A percentile compares a stretch with the other conserved stretches of the same genome.
These are phyloP conservation scores for Umbelopsis sp. DNA, from an alignment of 371 early-diverging fungal genomes.

Conservation along the genomic window DNA sequence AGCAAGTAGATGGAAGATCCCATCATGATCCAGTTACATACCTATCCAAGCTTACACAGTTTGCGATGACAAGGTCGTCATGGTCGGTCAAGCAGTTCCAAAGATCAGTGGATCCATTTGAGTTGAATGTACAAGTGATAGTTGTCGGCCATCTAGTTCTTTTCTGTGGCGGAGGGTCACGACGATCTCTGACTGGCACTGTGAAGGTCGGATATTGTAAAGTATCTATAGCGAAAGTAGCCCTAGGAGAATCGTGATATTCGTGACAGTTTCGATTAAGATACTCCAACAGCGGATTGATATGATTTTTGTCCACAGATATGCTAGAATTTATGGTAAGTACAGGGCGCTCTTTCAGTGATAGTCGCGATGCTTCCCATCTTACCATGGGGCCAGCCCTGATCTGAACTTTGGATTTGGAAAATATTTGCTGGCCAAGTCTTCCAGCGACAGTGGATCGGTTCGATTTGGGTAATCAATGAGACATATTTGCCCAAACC, in stretches of 20 bases:
- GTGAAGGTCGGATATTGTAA: constrained; percentile 27
- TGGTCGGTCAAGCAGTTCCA: constrained; percentile 44
- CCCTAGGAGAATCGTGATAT: constrained; percentile 32
- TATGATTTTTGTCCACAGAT: constrained; percentile 19
- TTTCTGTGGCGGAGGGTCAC: constrained; percentile 11
- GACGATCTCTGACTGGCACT: constrained; percentile 11
- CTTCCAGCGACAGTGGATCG: constrained; percentile 14
- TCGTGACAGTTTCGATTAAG: constrained; percentile 20
- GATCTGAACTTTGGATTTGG: constrained; percentile 23
- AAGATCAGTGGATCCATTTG: constrained; percentile 25
- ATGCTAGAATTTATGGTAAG: constrained; percentile 12
- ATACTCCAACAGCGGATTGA: constrained; percentile 28
- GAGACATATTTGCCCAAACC: constrained; percentile 37
- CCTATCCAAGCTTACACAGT: constrained; percentile 33
- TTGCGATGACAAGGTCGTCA: constrained; percentile 34
- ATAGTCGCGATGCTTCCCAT: not conserved
- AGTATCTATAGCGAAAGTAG: constrained; percentile 27
- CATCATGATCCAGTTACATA: not conserved
- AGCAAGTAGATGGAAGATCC: too few species aligned
- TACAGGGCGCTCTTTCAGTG: not conserved
- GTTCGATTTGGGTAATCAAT: constrained; percentile 25
- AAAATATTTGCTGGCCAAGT: constrained; percentile 24
- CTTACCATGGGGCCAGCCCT: constrained; percentile 28
- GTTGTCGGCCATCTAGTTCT: constrained; percentile 29
- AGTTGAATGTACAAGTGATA: constrained; percentile 28